Evolutionary conservation across 176 grass and related monocot genomes (phyloP).

Genomic region (Phragmites australis): DNA sequence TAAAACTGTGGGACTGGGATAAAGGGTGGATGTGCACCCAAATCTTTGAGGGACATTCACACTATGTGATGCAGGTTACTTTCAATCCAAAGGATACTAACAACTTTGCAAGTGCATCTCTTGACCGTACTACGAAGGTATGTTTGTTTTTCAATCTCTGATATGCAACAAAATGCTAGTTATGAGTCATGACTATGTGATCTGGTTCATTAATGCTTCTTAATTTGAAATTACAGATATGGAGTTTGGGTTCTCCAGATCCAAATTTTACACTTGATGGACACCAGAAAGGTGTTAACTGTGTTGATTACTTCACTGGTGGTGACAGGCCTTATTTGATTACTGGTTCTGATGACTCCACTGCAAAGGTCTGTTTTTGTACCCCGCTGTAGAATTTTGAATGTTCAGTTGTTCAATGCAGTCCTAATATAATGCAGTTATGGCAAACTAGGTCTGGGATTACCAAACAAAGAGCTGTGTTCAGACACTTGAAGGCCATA

Average conservation of each 20-base stretch:
- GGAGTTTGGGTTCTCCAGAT: slow-evolving; percentile 99
- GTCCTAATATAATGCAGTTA: slow-evolving; percentile 26
- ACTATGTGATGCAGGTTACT: slow-evolving; percentile 99
- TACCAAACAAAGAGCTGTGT: slow-evolving; percentile 99
- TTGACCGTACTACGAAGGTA: slow-evolving; percentile 98
- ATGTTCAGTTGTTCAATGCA: slow-evolving; percentile 10
- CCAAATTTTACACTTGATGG: slow-evolving; percentile 98
- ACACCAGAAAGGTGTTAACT: slow-evolving; percentile 96
- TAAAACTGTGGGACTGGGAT: slow-evolving; percentile 99
- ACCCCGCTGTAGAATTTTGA: slow-evolving; percentile 2
- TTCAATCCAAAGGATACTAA: slow-evolving; percentile 99
- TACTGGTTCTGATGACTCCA: slow-evolving; percentile 97
- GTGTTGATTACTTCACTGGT: slow-evolving; percentile 98
- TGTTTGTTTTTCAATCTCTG: slow-evolving; percentile 7
- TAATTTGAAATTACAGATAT: slow-evolving; percentile 65
- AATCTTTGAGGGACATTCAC: slow-evolving; percentile 99
- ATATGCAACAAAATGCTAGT: slow-evolving; percentile 19
- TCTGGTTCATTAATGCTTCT: slow-evolving; percentile 19
- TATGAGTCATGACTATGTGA: slow-evolving; percentile 2
- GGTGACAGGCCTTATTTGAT: slow-evolving; percentile 98
- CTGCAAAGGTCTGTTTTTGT: slow-evolving; percentile 78
- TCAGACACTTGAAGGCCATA: slow-evolving; percentile 98
- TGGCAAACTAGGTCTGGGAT: slow-evolving; percentile 88
- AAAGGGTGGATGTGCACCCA: slow-evolving; percentile 98
- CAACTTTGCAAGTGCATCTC: slow-evolving; percentile 96